A percentile compares a stretch with the other conserved stretches of the same genome.
Evolutionary conservation across 345 rosid species (phyloP).

Genomic region (Eucalyptus regnans): DNA sequence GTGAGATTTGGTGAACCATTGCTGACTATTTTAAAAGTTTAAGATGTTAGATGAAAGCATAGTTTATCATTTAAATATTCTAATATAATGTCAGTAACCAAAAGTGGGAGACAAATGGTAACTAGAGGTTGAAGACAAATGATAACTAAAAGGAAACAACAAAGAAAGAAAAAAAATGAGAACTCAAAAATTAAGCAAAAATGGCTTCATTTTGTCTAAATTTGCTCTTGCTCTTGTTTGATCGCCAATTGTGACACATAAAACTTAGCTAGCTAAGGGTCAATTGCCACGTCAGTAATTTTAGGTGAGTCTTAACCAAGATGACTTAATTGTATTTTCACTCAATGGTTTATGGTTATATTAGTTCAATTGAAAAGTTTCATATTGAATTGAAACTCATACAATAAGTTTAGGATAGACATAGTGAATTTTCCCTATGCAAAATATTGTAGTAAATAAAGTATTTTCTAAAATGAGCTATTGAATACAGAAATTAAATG

Average conservation of each 20-base stretch:
- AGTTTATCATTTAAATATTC: too few relatives aligned
- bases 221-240: background rate
- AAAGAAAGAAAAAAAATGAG: too few relatives aligned
- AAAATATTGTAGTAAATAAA: too few relatives aligned
- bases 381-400: too few relatives aligned
- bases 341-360: background rate
- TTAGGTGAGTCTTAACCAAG: background rate
- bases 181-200: background rate
- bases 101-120: background rate
- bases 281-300: accelerated
- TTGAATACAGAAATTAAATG: too few relatives aligned
- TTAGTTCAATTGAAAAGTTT: background rate
- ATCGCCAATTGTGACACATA: background rate
- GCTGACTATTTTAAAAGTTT: too few relatives aligned
- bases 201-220: background rate
- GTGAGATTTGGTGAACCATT: too few relatives aligned
- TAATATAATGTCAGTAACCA: background rate
- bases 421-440: background rate
- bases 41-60: too few relatives aligned
- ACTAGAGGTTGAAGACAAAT: background rate
- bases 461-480: too few relatives aligned
- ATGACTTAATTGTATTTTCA: background rate
- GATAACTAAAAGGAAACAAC: background rate
- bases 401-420: background rate
- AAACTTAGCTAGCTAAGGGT: background rate